Conservation (phyloP, 208 protist genomes). For the Acanthamoeba quina region DNA sequence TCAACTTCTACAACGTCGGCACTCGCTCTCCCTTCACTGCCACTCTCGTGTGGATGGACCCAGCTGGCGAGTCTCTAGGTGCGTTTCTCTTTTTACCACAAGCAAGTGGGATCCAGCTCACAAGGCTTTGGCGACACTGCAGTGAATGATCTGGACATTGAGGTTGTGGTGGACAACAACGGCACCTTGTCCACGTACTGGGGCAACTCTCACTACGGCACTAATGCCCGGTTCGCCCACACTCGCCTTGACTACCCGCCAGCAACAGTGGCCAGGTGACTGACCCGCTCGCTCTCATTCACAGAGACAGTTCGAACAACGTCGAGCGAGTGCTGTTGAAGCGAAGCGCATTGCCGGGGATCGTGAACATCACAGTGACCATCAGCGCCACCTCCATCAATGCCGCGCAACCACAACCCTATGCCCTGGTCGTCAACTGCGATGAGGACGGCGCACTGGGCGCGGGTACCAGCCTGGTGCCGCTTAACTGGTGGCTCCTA, state of each 20-base stretch:
- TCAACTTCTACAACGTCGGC: constrained; percentile 62
- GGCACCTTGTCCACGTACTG: not conserved
- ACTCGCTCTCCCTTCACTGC: constrained; percentile 38
- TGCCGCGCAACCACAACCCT: not conserved
- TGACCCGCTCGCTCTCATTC: not conserved
- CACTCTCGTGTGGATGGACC: constrained; percentile 70
- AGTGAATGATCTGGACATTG: constrained; percentile 55
- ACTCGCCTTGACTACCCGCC: not conserved
- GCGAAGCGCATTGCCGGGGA: not conserved
- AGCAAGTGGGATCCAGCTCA: no score
- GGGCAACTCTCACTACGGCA: constrained; percentile 11
- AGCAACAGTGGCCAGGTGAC: not conserved
- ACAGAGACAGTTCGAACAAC: constrained; percentile 40
- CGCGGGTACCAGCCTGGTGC: not conserved
- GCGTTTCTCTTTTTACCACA: not conserved
- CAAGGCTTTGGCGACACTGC: not conserved
- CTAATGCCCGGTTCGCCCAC: not conserved
- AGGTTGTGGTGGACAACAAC: not conserved
- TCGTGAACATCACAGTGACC: constrained; percentile 57
- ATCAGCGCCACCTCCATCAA: not conserved
- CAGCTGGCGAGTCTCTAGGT: constrained; percentile 35
- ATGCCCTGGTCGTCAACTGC: constrained; percentile 63
- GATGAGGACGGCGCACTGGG: constrained; percentile 29
- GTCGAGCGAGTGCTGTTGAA: constrained; percentile 30
- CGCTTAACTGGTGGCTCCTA: not conserved